Conservation (phyloP, 306 rosid species). For the Ammopiptanthus mongolicus region DNA sequence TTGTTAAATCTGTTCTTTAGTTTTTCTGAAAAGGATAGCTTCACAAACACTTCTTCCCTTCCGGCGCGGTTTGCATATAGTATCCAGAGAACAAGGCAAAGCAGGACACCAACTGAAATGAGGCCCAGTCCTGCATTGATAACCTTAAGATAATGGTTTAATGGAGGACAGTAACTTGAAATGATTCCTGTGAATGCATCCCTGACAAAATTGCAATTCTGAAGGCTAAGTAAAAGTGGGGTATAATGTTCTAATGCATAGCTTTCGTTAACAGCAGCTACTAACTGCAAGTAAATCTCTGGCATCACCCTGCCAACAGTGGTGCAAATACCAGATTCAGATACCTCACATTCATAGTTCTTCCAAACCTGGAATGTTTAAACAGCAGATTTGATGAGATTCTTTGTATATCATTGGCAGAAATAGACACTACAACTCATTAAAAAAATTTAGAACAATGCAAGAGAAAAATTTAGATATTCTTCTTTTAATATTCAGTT, state of each 20-base stretch:
- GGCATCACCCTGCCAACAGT: conserved; percentile 84
- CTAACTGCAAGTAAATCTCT: conserved; percentile 54
- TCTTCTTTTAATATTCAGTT: background rate
- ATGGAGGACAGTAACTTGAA: conserved; percentile 68
- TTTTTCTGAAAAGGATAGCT: conserved; percentile 42
- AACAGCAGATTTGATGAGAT: background rate
- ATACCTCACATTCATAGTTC: conserved; percentile 60
- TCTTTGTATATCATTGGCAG: background rate
- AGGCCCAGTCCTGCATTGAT: conserved; percentile 77
- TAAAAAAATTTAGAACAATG: background rate
- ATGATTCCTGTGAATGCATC: conserved; percentile 75
- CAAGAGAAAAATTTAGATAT: background rate
- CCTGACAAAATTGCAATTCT: conserved; percentile 89
- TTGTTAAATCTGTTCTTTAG: conserved; percentile 29
- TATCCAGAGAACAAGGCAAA: conserved; percentile 90
- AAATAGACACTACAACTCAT: background rate
- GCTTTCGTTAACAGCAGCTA: conserved; percentile 79
- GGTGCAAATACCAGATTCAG: conserved; percentile 54
- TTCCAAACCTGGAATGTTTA: conserved; percentile 72
- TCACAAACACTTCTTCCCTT: conserved; percentile 74
- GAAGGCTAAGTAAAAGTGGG: conserved; percentile 76
- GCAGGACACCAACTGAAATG: conserved; percentile 80
- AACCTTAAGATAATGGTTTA: conserved; percentile 59
- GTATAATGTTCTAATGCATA: conserved; percentile 90
- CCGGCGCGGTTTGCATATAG: conserved; percentile 91